Percentiles rank a stretch among this genome's conserved stretches.
Evolutionary conservation across 2,329 filamentous ascomycete species (phyloP).

Genomic region (Aplosporella prunicola): DNA sequence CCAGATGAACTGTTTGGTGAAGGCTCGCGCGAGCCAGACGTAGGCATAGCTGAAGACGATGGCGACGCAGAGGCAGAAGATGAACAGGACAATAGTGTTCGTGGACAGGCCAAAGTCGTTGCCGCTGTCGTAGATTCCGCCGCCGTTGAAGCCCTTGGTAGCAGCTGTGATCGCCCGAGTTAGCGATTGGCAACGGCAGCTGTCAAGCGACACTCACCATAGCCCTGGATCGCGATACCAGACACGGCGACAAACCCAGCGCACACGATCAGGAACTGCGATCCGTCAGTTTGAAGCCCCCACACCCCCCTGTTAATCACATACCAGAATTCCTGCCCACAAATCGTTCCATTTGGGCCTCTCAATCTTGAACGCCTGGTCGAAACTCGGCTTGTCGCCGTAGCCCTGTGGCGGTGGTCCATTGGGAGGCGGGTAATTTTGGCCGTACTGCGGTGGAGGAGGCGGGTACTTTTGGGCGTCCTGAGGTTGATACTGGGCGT

Average conservation of each 20-base stretch:
- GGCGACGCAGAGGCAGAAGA: conserved; percentile 65
- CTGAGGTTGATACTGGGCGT: conserved; percentile 20
- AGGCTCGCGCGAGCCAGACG: conserved; percentile 62
- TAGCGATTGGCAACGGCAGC: conserved; percentile 4
- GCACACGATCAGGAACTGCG: conserved; percentile 59
- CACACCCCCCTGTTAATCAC: no score
- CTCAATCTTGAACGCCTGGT: conserved; percentile 73
- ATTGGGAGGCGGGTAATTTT: conserved; percentile 12
- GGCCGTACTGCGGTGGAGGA: conserved; percentile 18
- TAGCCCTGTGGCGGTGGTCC: conserved; percentile 8
- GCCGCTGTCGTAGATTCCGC: conserved; percentile 60
- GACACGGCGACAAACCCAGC: conserved; percentile 69
- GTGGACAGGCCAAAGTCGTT: conserved; percentile 65
- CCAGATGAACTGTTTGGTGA: conserved; percentile 90
- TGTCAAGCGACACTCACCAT: conserved; percentile 32
- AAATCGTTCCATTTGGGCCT: conserved; percentile 83
- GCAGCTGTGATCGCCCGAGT: conserved; percentile 32
- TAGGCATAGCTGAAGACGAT: conserved; percentile 69
- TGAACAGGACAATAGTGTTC: conserved; percentile 79
- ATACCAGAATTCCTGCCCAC: conserved; percentile 74
- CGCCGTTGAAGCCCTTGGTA: conserved; percentile 54
- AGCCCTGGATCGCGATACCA: conserved; percentile 65
- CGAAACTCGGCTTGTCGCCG: conserved; percentile 51
- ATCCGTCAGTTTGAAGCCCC: conserved; percentile 7
- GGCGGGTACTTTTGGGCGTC: conserved; percentile 21